Base-by-base conservation (phyloP, 371 early-diverging fungal species). In the Mortierella sp. region DNA sequence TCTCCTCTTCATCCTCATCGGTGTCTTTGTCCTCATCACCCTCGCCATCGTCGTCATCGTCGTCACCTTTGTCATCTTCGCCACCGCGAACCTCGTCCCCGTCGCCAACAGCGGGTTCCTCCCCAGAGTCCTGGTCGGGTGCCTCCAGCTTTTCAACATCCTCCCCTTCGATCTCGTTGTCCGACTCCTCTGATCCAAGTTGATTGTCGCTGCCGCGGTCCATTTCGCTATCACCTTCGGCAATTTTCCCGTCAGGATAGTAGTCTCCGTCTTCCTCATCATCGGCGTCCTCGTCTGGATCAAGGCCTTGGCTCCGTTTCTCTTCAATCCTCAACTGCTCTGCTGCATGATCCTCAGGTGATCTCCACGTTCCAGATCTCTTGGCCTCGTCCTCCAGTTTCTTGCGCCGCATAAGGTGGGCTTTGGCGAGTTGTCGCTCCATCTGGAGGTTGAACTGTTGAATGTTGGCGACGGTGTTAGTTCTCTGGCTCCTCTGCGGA, bases 321-420 rank as follows among this genome's bases (percentile, higher is more conserved):
- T 75, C 75, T 41, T 82, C 82, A 7, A n/a, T 56, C 68, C 35
- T 63, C 75, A 85, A 29, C 18, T 80, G 79, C 24, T 85, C 82
- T 3, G 79, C 79, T 4, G 85, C 81, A 51, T 76, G 44, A 10
- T 85, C 82, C 75, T 85, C 85, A 7, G 82, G 82, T 0, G 85
- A 76, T 71, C 70, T 81, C 79, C 78, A 81, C 0, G 35, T 74
- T 8, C 82, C 85, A 3, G 70, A 32, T 18, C 70, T 81, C 35
- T 81, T 76, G n/a, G 80, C 83, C 12, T 82, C 82, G 1, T 58
- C 71, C 16, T 76, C 78, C 54, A 74, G 35, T 27, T 71, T 70
- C n/a, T 76, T 79, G 29, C 82, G 82, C 21, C 74, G 56, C 44
- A 75, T 49, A 35, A 79, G 48, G 35, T 82, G 82, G 49, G 38